Evolutionary conservation across 164 flowering plant species (phyloP), one percentile per base, ranked within the genome.

Genomic region (Stephania yunnanensis): DNA sequence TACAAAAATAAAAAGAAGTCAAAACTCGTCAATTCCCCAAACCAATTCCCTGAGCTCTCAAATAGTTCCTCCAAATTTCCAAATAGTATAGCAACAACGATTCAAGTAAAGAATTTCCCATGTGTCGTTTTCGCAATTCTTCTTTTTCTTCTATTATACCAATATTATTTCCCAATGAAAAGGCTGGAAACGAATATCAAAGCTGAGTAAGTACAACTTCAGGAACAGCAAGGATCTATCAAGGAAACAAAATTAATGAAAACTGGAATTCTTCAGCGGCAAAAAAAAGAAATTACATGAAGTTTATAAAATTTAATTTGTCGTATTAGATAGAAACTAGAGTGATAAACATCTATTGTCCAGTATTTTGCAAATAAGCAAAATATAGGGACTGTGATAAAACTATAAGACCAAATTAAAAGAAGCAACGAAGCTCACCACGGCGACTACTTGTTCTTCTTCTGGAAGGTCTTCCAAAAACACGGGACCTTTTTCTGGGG

Each of bases 391-490:
- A 65, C 8, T 22, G 29, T 65, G 29, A 7, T 8, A 63, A 63
- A 20, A 63, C 8, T 63, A 13, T 9, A 63, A 63, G 20, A 7
- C 20, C 20, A 19, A n/a, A 7, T 63, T 13, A 19, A 63, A 63
- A 61, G 9, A 61, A 61, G 66, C 25, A 61, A 7, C 20, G 25
- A 29, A 71, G 25, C 87, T 87, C 84, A 94, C 97, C 86, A 90
- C 85, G 64, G 88, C 85, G 74, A 83, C 86, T 8, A 75, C 97
- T 90, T 88, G 99, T 72, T 93, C 95, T 81, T 93, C 97, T 80
- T 94, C 97, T 44, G 98, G 97, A 76, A 92, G 92, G 84, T 95
- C 97, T 80, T 95, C 99, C 84, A 89, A 78, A 77, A 93, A 95
- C 77, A 93, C 92, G 71, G 92, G 87, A 25, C 92, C 91, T 85